Conservation (phyloP, 495 filamentous ascomycete species). For the Barbatosphaeria neglecta region DNA sequence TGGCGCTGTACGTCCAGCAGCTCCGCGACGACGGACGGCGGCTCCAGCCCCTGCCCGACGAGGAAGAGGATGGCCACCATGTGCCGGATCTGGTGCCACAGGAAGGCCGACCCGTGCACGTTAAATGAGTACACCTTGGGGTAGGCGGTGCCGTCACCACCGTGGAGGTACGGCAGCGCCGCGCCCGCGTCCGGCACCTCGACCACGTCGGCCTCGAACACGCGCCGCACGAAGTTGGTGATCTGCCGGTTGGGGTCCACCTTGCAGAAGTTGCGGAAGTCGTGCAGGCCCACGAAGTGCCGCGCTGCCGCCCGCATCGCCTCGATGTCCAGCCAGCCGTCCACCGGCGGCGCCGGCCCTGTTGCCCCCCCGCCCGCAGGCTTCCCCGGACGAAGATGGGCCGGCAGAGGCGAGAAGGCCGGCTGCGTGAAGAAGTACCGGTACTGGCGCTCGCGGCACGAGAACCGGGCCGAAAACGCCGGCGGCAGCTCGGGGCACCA, state of each 20-base stretch:
- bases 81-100: conserved; percentile 96
- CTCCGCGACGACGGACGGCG: conserved; percentile 54
- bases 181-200: conserved; percentile 41
- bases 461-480: conserved; percentile 85
- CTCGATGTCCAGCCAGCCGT: conserved; percentile 61
- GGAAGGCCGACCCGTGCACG: conserved; percentile 81
- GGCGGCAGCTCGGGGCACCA: conserved; percentile 78
- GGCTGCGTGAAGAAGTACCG: conserved; percentile 97
- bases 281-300: conserved; percentile 69
- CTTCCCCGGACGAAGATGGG: no score
- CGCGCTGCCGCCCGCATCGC: conserved; percentile 76
- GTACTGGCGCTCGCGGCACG: conserved; percentile 79
- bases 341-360: conserved; percentile 14
- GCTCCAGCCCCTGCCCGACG: conserved; percentile 82
- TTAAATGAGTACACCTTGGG: conserved; percentile 76
- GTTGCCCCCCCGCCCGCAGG: conserved; percentile 13
- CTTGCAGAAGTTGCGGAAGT: conserved; percentile 96
- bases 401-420: conserved; percentile 53
- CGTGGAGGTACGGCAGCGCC: conserved; percentile 32
- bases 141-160: no score
- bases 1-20: conserved; percentile 60
- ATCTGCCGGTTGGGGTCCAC: conserved; percentile 79
- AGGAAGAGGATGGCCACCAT: conserved; percentile 82
- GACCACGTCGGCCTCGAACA: conserved; percentile 67
- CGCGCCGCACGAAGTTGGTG: conserved; percentile 62